phyloP scores from a whole-genome alignment of 1,139 yeast species.

The Taphrina communis region DNA sequence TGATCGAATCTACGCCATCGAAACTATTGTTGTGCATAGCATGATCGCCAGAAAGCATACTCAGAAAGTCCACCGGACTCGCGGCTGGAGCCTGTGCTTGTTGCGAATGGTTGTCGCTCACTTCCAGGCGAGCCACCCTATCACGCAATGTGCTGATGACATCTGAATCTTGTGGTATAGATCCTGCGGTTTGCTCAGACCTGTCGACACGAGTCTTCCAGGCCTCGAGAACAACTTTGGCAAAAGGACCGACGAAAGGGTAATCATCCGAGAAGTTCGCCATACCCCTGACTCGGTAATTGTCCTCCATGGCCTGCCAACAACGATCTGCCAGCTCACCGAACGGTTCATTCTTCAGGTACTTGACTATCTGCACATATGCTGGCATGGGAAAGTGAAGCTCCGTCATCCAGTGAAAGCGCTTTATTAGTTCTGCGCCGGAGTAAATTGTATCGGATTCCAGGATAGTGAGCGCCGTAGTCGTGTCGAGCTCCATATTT shows the following conservation, averaged over 20 bases:
- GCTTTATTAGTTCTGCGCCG: not conserved
- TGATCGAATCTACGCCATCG: no score
- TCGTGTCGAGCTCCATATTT: not conserved
- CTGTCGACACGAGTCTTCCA: not conserved
- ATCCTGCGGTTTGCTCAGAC: not conserved
- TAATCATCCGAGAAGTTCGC: not conserved
- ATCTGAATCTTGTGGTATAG: not conserved
- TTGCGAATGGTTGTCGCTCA: no score
- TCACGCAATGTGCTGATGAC: not conserved
- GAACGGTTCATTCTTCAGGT: not conserved
- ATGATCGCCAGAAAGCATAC: no score
- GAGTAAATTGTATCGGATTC: not conserved
- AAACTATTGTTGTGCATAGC: no score
- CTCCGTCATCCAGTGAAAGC: not conserved
- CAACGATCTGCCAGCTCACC: not conserved
- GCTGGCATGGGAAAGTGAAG: conserved; percentile 7
- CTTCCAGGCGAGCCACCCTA: not conserved
- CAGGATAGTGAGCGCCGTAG: not conserved
- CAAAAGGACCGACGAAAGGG: not conserved
- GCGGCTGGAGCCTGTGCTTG: no score
- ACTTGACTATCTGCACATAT: not conserved
- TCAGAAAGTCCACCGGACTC: no score
- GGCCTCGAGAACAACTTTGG: not conserved
- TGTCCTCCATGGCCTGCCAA: not conserved
- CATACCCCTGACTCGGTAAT: not conserved